Evolutionary conservation across 768 basidiomycete genomes (phyloP).

Genomic region (Terana coerulea): DNA sequence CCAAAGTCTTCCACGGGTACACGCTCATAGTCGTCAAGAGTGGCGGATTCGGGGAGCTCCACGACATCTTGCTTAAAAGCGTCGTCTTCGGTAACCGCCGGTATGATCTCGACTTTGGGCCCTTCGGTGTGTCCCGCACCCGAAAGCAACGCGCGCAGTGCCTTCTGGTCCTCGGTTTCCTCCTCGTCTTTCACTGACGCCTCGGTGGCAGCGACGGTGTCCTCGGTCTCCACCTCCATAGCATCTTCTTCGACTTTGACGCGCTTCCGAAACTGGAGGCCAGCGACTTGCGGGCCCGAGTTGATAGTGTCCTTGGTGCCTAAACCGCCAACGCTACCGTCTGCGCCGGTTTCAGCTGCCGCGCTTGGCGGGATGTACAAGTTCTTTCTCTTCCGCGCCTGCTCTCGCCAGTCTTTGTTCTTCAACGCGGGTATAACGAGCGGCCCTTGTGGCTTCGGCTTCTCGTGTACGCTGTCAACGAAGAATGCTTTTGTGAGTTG

Average conservation of each 20-base stretch:
- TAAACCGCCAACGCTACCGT: constrained; percentile 75
- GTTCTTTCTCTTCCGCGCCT: constrained; percentile 62
- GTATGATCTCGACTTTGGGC: constrained; percentile 58
- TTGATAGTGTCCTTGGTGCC: constrained; percentile 76
- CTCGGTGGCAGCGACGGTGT: constrained; percentile 18
- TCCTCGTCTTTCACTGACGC: constrained; percentile 35
- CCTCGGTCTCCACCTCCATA: constrained; percentile 18
- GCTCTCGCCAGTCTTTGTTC: constrained; percentile 88
- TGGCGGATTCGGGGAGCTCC: constrained; percentile 72
- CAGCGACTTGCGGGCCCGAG: constrained; percentile 65
- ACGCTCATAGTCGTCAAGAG: constrained; percentile 82
- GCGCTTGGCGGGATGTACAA: constrained; percentile 68
- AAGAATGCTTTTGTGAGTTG: constrained; percentile 67
- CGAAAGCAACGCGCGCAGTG: constrained; percentile 76
- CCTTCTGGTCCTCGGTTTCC: constrained; percentile 74
- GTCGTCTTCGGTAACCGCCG: constrained; percentile 64
- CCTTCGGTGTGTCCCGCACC: constrained; percentile 34
- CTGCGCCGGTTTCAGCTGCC: constrained; percentile 49
- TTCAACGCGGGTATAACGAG: constrained; percentile 84
- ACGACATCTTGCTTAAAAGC: constrained; percentile 82
- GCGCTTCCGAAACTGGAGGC: constrained; percentile 52
- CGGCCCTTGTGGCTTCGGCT: constrained; percentile 50
- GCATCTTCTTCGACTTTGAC: constrained; percentile 22
- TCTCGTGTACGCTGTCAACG: constrained; percentile 39
- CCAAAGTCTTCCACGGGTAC: constrained; percentile 94